Evolutionary conservation across 768 basidiomycete species (phyloP).

Genomic region (Serendipita sp.): DNA sequence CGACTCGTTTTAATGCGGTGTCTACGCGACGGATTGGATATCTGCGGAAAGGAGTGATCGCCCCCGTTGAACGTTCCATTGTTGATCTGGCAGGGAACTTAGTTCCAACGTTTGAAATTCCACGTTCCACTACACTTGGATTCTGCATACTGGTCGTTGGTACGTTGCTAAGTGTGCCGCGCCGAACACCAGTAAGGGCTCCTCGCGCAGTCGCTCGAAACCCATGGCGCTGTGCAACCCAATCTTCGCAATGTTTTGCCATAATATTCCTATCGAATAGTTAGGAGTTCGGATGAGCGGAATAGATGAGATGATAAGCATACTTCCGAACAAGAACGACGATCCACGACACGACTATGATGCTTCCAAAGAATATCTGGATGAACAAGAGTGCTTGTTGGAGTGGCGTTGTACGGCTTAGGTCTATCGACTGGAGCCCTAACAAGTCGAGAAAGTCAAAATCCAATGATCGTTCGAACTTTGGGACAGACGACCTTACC

Average conservation of each 20-base stretch:
- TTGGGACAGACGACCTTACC: neutral
- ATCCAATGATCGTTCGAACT: too few species aligned
- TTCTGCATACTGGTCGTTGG: too few species aligned
- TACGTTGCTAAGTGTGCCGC: neutral
- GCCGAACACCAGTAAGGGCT: neutral
- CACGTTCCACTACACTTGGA: too few species aligned
- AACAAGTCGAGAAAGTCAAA: neutral
- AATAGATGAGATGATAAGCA: neutral
- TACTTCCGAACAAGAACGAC: neutral
- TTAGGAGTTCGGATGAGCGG: neutral
- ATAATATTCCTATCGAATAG: neutral
- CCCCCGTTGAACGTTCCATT: neutral
- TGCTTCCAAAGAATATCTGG: neutral
- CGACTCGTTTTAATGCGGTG: neutral
- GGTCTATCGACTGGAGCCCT: slow-evolving; percentile 51
- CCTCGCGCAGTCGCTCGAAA: neutral
- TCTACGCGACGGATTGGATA: neutral
- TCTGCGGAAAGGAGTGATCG: neutral
- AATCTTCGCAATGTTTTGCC: neutral
- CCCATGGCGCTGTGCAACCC: neutral
- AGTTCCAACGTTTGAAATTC: too few species aligned
- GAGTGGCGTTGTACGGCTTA: slow-evolving; percentile 41
- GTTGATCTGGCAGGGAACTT: too few species aligned
- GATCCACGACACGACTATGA: neutral
- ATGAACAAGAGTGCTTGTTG: neutral